These are phyloP conservation scores for Saccharata proteae DNA, from an alignment of 2,329 filamentous ascomycete species.

Conservation along the genomic window DNA sequence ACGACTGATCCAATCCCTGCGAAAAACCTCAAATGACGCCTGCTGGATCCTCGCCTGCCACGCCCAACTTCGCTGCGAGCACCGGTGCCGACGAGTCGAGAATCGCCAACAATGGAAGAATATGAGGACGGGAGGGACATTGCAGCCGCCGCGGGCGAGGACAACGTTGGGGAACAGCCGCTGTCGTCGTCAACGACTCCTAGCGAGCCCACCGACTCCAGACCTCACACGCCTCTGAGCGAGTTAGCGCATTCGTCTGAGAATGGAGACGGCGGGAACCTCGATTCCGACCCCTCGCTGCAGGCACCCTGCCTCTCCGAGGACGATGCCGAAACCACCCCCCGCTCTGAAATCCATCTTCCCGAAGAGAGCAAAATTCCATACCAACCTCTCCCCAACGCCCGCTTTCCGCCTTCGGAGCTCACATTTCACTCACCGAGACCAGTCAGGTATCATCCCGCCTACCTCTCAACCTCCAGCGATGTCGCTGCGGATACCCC, in stretches of 20 bases:
- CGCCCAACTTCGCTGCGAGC: slow-evolving; percentile 3
- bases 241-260: no score
- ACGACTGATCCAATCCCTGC: not conserved
- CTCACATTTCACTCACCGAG: slow-evolving; percentile 28
- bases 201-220: slow-evolving; percentile 1
- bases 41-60: not conserved
- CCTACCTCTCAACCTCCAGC: slow-evolving; percentile 18
- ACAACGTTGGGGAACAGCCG: no score
- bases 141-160: slow-evolving; percentile 2
- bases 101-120: slow-evolving; percentile 6
- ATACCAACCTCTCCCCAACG: slow-evolving; percentile 9
- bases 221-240: not conserved
- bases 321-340: slow-evolving; percentile 25
- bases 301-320: slow-evolving; percentile 6
- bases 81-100: not conserved
- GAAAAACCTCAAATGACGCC: not conserved
- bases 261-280: not conserved
- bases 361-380: slow-evolving; percentile 15
- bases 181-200: slow-evolving; percentile 1
- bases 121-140: slow-evolving; percentile 4
- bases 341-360: slow-evolving; percentile 28
- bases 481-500: slow-evolving; percentile 6
- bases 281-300: not conserved
- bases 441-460: slow-evolving; percentile 22
- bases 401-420: slow-evolving; percentile 16